Conservation (phyloP, 306 rosid species). For the Pyrus bretschneideri region DNA sequence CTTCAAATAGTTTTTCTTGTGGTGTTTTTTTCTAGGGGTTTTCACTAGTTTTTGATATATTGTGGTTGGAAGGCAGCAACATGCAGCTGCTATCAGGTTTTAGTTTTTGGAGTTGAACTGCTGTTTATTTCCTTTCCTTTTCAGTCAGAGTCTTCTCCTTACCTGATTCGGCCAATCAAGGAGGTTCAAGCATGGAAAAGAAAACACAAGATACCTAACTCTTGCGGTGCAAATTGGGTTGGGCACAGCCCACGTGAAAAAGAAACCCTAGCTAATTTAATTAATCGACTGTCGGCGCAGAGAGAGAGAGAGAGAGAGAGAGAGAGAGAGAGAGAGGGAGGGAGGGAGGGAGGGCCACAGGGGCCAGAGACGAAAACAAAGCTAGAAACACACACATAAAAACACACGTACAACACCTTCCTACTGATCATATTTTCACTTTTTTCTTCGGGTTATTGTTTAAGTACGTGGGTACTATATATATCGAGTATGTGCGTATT, state of each 20-base stretch:
- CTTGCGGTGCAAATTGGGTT: background rate
- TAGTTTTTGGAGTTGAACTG: background rate
- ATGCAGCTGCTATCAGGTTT: background rate
- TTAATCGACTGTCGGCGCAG: background rate
- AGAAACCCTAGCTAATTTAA: background rate
- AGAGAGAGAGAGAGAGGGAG: background rate
- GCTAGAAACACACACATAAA: background rate
- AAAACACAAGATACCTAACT: background rate
- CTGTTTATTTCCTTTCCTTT: background rate
- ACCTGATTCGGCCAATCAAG: constrained; percentile 4
- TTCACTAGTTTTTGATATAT: too few relatives aligned
- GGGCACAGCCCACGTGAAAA: constrained; percentile 5
- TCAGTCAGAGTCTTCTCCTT: background rate
- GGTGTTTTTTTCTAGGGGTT: too few relatives aligned
- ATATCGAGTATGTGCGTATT: background rate
- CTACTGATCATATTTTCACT: background rate
- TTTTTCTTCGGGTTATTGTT: background rate
- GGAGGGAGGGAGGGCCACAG: too few relatives aligned
- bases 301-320: too few relatives aligned
- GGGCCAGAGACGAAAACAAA: background rate
- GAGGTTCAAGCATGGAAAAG: background rate
- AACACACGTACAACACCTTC: background rate
- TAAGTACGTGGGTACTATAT: background rate
- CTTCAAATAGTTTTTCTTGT: too few relatives aligned
- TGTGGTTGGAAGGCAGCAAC: background rate